These are phyloP conservation scores for Elsinoe fawcettii DNA, from an alignment of 2,329 filamentous ascomycete genomes.

Conservation along the genomic window DNA sequence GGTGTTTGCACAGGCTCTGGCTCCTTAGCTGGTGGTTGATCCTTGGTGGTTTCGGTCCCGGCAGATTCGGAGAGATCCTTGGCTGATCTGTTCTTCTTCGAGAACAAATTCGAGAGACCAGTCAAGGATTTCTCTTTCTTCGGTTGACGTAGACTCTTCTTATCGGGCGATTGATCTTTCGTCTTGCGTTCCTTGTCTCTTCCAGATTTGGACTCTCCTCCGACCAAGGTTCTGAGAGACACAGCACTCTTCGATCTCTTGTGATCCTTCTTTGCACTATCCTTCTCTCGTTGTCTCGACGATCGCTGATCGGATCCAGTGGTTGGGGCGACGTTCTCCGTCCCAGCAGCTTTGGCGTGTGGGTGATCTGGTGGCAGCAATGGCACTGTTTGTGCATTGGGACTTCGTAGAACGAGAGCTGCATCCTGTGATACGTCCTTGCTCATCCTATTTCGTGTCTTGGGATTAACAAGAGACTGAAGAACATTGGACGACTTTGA, in stretches of 20 bases:
- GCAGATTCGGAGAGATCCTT: conserved; percentile 51
- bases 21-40: conserved; percentile 40
- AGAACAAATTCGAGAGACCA: conserved; percentile 70
- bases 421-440: conserved; percentile 37
- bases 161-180: conserved; percentile 26
- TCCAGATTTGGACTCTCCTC: conserved; percentile 30
- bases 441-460: conserved; percentile 24
- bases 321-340: conserved; percentile 6
- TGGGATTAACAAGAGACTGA: conserved; percentile 47
- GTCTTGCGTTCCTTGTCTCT: conserved; percentile 21
- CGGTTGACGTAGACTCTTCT: conserved; percentile 27
- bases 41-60: conserved; percentile 70
- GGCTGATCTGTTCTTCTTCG: conserved; percentile 60
- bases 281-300: conserved; percentile 13
- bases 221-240: conserved; percentile 45
- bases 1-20: conserved; percentile 51
- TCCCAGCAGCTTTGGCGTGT: conserved; percentile 27
- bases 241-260: conserved; percentile 50
- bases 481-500: conserved; percentile 40
- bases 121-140: conserved; percentile 76
- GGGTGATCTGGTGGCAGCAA: conserved; percentile 46
- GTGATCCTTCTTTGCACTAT: conserved; percentile 26
- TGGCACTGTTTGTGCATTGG: conserved; percentile 29
- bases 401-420: conserved; percentile 35
- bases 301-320: conserved; percentile 26